Percentiles rank a stretch among this genome's conserved stretches.
phyloP scores from a whole-genome alignment of 352 stramenopile genomes.

The Phytophthora megakarya region DNA sequence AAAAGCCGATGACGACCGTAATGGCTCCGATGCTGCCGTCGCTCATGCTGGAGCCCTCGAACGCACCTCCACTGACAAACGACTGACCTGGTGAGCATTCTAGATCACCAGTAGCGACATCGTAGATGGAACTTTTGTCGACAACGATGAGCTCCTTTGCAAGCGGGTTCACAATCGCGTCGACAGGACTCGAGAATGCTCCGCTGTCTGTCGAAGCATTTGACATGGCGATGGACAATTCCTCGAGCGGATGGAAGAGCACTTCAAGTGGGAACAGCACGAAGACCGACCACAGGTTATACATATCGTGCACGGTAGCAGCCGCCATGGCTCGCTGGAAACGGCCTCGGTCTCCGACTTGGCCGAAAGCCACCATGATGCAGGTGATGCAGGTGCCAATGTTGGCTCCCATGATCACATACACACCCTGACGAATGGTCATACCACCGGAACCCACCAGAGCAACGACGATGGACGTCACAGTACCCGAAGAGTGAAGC shows the following conservation, averaged over 20 bases:
- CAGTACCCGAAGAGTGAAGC: slow-evolving; percentile 77
- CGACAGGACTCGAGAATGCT: slow-evolving; percentile 49
- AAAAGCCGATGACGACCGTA: slow-evolving; percentile 48
- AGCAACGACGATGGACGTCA: slow-evolving; percentile 81
- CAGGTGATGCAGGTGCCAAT: slow-evolving; percentile 90
- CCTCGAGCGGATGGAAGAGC: slow-evolving; percentile 60
- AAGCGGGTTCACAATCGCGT: slow-evolving; percentile 49
- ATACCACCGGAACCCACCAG: slow-evolving; percentile 71
- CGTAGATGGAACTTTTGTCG: slow-evolving; percentile 47
- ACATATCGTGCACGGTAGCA: slow-evolving; percentile 72
- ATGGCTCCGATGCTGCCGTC: slow-evolving; percentile 56
- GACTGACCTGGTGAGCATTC: slow-evolving; percentile 31
- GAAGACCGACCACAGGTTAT: slow-evolving; percentile 89
- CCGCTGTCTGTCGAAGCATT: slow-evolving; percentile 40
- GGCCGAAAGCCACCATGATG: slow-evolving; percentile 90
- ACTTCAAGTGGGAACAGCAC: slow-evolving; percentile 79
- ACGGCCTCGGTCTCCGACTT: slow-evolving; percentile 73
- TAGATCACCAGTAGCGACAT: slow-evolving; percentile 37
- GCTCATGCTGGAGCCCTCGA: slow-evolving; percentile 38
- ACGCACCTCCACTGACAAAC: slow-evolving; percentile 49
- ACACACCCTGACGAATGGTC: slow-evolving; percentile 83
- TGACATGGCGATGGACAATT: slow-evolving; percentile 54
- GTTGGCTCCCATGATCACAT: slow-evolving; percentile 94
- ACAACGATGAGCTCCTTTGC: slow-evolving; percentile 40
- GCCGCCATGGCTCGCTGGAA: slow-evolving; percentile 71